A percentile compares a stretch with the other conserved stretches of the same genome.
Conservation (phyloP, 1,284 basidiomycete species). For the Microbotryum lychnidis-dioicae region DNA sequence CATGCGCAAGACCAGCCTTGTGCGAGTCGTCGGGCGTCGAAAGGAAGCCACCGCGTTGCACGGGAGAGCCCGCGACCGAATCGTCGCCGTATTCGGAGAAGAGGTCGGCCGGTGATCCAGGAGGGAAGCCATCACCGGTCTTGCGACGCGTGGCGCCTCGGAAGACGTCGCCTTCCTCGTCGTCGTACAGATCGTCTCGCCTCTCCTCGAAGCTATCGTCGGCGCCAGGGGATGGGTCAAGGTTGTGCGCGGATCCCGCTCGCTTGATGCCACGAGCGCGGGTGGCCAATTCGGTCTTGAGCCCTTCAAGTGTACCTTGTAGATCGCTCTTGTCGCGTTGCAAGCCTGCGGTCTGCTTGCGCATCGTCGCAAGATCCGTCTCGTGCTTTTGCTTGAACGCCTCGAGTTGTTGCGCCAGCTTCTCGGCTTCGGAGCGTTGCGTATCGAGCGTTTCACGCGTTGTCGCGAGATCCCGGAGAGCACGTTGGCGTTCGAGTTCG, state of each 20-base stretch:
- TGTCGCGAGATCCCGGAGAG: conserved; percentile 63
- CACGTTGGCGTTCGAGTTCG: conserved; percentile 72
- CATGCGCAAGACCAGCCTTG: conserved; percentile 67
- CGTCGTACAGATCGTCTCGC: conserved; percentile 52
- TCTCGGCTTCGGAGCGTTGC: conserved; percentile 78
- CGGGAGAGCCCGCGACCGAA: conserved; percentile 38
- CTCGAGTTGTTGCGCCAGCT: conserved; percentile 55
- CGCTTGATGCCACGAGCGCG: conserved; percentile 25
- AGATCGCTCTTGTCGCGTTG: conserved; percentile 87
- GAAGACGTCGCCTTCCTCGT: conserved; percentile 43
- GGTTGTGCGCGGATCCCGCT: conserved; percentile 14
- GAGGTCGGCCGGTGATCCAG: conserved; percentile 39
- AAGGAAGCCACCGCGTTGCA: conserved; percentile 35
- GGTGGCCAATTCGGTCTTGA: conserved; percentile 61
- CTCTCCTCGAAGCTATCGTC: conserved; percentile 41
- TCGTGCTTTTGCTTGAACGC: conserved; percentile 82
- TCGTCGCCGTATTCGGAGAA: conserved; percentile 40
- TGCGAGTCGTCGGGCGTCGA: conserved; percentile 61
- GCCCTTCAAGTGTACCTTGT: conserved; percentile 63
- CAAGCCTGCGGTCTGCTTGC: conserved; percentile 76
- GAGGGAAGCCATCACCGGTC: conserved; percentile 43
- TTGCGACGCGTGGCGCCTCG: conserved; percentile 54
- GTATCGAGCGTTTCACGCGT: conserved; percentile 70
- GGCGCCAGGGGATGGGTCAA: neutral
- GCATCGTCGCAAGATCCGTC: conserved; percentile 80